Percentiles rank a stretch among this genome's conserved stretches.
These are phyloP conservation scores for Vaccinium vitisidaea DNA, from an alignment of 148 eudicot genomes.

Conservation along the genomic window DNA sequence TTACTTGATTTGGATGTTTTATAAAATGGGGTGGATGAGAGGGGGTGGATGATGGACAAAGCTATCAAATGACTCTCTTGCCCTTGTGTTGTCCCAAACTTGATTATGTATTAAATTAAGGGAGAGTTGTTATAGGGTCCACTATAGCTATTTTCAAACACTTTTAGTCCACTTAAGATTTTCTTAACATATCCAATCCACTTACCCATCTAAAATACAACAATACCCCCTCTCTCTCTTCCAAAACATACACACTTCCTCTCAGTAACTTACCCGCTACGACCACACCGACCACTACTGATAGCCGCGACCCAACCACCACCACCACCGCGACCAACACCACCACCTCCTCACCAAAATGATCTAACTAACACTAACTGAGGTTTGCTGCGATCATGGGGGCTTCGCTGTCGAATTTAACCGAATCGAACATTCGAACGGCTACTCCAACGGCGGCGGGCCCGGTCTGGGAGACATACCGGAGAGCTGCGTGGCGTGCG, in stretches of 20 bases:
- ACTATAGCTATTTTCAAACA: no score
- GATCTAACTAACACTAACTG: background rate
- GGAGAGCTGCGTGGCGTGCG: conserved; percentile 88
- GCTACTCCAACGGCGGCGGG: conserved; percentile 30
- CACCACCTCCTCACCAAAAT: background rate
- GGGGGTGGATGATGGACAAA: no score
- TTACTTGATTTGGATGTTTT: no score
- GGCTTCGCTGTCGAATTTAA: conserved; percentile 20
- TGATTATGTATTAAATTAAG: no score
- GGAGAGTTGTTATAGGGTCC: no score
- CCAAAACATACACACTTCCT: background rate
- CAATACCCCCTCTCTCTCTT: background rate
- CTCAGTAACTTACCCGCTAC: background rate
- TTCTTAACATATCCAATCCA: no score
- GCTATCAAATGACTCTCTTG: no score
- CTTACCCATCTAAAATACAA: no score
- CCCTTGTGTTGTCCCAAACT: no score
- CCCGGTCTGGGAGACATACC: conserved; percentile 89
- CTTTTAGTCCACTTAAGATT: no score
- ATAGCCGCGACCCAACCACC: background rate
- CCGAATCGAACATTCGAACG: conserved; percentile 15
- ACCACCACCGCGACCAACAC: background rate
- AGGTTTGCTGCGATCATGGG: conserved; percentile 11
- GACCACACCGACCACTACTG: background rate
- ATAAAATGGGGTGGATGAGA: no score